A percentile compares a stretch with the other conserved stretches of the same genome.
These are phyloP conservation scores for Phytophthora multivora DNA, from an alignment of 352 stramenopile species.

Conservation along the genomic window DNA sequence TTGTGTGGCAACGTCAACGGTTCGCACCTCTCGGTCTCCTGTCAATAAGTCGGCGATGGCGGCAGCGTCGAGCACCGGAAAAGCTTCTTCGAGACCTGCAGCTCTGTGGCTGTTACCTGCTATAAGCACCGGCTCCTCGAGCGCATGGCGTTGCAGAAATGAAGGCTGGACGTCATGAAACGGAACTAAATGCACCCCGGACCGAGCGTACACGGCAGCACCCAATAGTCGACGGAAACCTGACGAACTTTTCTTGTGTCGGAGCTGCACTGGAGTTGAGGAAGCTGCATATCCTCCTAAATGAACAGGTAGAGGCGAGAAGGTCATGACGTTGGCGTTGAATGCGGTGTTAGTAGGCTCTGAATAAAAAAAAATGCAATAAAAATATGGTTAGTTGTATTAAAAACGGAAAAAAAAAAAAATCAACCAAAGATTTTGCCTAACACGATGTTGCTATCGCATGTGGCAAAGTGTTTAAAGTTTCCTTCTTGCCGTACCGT, in stretches of 20 bases:
- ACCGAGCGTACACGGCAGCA: slow-evolving; percentile 53
- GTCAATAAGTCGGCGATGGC: slow-evolving; percentile 43
- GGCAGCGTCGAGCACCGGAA: slow-evolving; percentile 43
- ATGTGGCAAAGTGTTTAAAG: background rate
- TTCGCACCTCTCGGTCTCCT: slow-evolving; percentile 36
- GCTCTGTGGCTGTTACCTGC: slow-evolving; percentile 38
- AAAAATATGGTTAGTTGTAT: background rate
- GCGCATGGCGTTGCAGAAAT: slow-evolving; percentile 48
- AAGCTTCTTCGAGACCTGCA: slow-evolving; percentile 30
- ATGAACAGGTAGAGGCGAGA: slow-evolving; percentile 55
- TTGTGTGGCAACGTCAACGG: slow-evolving; percentile 47
- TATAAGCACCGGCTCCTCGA: slow-evolving; percentile 59
- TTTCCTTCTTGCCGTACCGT: slow-evolving; percentile 22
- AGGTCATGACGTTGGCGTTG: slow-evolving; percentile 33
- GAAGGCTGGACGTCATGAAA: slow-evolving; percentile 27
- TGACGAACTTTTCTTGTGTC: slow-evolving; percentile 53
- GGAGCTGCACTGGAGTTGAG: slow-evolving; percentile 2
- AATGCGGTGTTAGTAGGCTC: slow-evolving; percentile 19
- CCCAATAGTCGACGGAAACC: slow-evolving; percentile 56
- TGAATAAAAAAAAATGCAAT: slow-evolving; percentile 5
- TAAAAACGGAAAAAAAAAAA: background rate
- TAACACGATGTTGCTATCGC: background rate
- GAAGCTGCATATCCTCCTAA: slow-evolving; percentile 23
- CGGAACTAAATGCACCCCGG: slow-evolving; percentile 48
- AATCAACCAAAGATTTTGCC: background rate